These are phyloP conservation scores for Fonsecaea monophora DNA, from an alignment of 2,329 filamentous ascomycete species.

Conservation along the genomic window DNA sequence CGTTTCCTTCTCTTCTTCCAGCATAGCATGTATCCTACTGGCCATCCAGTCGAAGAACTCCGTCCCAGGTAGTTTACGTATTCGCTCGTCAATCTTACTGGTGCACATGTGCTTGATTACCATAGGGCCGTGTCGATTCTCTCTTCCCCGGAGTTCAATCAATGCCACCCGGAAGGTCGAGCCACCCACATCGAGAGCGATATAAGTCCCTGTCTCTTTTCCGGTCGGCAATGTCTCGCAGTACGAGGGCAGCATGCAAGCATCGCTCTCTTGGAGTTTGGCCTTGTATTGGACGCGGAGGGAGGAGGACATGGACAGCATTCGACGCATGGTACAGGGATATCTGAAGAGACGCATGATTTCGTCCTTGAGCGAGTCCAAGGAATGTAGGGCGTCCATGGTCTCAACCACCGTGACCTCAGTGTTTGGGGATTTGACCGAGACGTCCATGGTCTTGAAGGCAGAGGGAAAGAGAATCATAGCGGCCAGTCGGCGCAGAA, in stretches of 20 bases:
- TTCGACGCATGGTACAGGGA: slow-evolving; percentile 43
- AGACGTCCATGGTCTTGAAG: slow-evolving; percentile 31
- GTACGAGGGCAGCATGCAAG: slow-evolving; percentile 71
- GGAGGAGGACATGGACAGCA: slow-evolving; percentile 54
- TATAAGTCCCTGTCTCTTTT: slow-evolving; percentile 64
- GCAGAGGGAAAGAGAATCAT: slow-evolving; percentile 50
- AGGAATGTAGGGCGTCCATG: slow-evolving; percentile 40
- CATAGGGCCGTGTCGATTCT: slow-evolving; percentile 54
- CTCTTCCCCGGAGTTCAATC: slow-evolving; percentile 61
- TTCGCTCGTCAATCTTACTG: slow-evolving; percentile 62
- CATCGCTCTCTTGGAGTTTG: slow-evolving; percentile 62
- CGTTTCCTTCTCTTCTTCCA: slow-evolving; percentile 52
- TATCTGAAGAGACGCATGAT: slow-evolving; percentile 45
- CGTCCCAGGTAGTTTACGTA: slow-evolving; percentile 62
- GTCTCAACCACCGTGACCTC: slow-evolving; percentile 33
- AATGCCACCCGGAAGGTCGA: slow-evolving; percentile 69
- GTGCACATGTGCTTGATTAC: slow-evolving; percentile 62
- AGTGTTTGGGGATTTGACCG: slow-evolving; percentile 30
- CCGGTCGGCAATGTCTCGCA: slow-evolving; percentile 67
- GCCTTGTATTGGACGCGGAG: slow-evolving; percentile 60
- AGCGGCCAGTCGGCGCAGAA: slow-evolving; percentile 45
- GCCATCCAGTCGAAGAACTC: slow-evolving; percentile 73
- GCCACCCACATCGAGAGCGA: slow-evolving; percentile 70
- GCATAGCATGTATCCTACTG: slow-evolving; percentile 61
- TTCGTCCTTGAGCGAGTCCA: slow-evolving; percentile 44